Percentiles rank a stretch among this genome's conserved stretches.
Conservation (phyloP, 495 filamentous ascomycete species). For the Barbatosphaeria neglecta region DNA sequence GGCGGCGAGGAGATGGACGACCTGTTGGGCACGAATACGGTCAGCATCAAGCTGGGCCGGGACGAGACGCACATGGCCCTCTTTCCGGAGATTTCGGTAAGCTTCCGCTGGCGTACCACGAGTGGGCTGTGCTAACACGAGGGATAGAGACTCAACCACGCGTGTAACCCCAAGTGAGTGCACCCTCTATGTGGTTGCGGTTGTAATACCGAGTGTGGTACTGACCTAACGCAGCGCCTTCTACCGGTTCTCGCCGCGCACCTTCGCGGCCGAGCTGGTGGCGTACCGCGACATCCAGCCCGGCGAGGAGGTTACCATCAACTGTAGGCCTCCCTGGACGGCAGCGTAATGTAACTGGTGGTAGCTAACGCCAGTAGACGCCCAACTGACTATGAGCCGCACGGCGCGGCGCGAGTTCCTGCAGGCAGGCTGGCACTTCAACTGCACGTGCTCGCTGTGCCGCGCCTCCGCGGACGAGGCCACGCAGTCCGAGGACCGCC, state of each 20-base stretch:
- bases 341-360: not conserved
- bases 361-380: conserved; percentile 12
- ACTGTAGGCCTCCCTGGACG: conserved; percentile 15
- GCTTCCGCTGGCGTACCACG: too few relatives aligned
- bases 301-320: conserved; percentile 30
- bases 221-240: conserved; percentile 21
- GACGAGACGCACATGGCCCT: conserved; percentile 21
- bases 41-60: conserved; percentile 15
- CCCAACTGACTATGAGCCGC: conserved; percentile 15
- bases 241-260: conserved; percentile 20
- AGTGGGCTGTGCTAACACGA: too few relatives aligned
- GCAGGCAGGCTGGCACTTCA: conserved; percentile 23
- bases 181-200: not conserved
- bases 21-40: conserved; percentile 26
- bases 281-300: conserved; percentile 24
- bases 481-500: conserved; percentile 21
- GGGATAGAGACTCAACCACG: conserved; percentile 29
- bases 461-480: conserved; percentile 15
- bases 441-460: conserved; percentile 29
- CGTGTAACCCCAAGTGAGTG: conserved; percentile 30
- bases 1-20: conserved; percentile 24
- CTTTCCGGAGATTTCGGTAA: conserved; percentile 24
- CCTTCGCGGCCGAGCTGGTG: conserved; percentile 23
- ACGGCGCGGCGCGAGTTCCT: conserved; percentile 15
- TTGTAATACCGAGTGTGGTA: too few relatives aligned